Evolutionary conservation across 2,329 filamentous ascomycete genomes (phyloP), one percentile per base, ranked within the genome.

Genomic region (Rhinocladiella similis): DNA sequence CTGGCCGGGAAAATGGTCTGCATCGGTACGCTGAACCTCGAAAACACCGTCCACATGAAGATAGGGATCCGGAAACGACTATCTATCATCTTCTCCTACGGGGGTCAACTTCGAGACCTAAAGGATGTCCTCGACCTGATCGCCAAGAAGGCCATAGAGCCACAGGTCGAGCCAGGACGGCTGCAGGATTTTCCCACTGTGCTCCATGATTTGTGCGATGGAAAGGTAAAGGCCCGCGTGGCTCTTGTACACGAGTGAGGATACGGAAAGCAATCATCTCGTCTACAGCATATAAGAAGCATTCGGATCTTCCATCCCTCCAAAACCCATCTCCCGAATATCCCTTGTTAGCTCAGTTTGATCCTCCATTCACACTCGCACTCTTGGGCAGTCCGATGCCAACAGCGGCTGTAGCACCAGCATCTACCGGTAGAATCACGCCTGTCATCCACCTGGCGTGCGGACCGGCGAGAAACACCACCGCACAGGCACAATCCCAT

Each of bases 361-460:
- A 27, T 27, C 25, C 25, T 27, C 50, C 67, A 62, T 69, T 71
- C 0, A 74, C 69, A 57, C 70, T 72, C 43, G 69, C 68, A 42
- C 63, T 59, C 60, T 70, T 70, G 0, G 73, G 73, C 57, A 77
- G 65, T 43, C 73, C 74, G 35, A 71, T 73, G 6, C 71, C 68
- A 12, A 71, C 68, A 9, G 73, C 38, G 18, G 72, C 74, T 2
- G 76, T 79, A 5, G 72, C 72, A 9, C 77, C 76, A 43, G 76
- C 77, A 65, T 80, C 78, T 3, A 80, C 76, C 3, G 77, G 74
- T 35, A 80, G 61, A 25, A 79, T 72, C 0, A 76, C 69, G 2
- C 77, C 78, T 1, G 79, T 79, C 27, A 80, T 78, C 79, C 80
- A 83, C 56, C 78, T 69, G 1, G 78, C 76, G 66, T 82, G 75